Evolutionary conservation across 345 rosid genomes (phyloP), one percentile per base, ranked within the genome.

Genomic region (Arabidopsis thaliana): DNA sequence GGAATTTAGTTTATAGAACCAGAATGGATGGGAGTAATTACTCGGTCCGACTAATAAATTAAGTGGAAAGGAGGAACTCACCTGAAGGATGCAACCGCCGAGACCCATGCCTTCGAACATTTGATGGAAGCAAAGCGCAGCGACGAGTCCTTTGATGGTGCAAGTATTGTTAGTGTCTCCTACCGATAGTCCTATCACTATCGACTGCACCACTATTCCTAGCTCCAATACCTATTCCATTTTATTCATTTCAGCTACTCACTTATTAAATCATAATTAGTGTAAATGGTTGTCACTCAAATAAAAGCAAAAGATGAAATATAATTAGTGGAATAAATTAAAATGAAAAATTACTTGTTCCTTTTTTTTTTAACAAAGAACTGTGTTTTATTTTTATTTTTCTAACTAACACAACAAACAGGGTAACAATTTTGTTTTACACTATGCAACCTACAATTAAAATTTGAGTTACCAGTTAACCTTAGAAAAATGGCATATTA

Each of bases 71-170:
- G 60, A 62, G 22, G 14, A 16, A 16, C 7, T 49, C 44, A 83
- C 91, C 85, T 88, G 91, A 2, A 83, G 24, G 44, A 89, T 86
- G 77, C 90, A 87, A 0, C 93, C 90, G 0, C 97, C 95, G 4
- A 89, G 87, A 8, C 91, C 93, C 84, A 89, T 87, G 51, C 93
- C 95, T 72, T 89, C 97, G 38, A 86, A 91, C 80, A 86, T 84
- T 37, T 91, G 97, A 59, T 91, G 97, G 61, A 91, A 91, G 28
- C 87, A 78, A 59, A 91, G 84, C 2, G 95, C 95, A 3, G 87
- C 91, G 0, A 89, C 51, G 1, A 89, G 78, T 2, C 86, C 87
- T 61, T 60, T 87, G 51, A 91, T 81, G 5, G 84, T 81, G 16
- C 79, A 71, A 2, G 88, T 83, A 72, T 82, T 86, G 74, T 80